Base-by-base conservation (phyloP, 192 early-diverging fungal species). In the Umbelopsis isabellina region DNA sequence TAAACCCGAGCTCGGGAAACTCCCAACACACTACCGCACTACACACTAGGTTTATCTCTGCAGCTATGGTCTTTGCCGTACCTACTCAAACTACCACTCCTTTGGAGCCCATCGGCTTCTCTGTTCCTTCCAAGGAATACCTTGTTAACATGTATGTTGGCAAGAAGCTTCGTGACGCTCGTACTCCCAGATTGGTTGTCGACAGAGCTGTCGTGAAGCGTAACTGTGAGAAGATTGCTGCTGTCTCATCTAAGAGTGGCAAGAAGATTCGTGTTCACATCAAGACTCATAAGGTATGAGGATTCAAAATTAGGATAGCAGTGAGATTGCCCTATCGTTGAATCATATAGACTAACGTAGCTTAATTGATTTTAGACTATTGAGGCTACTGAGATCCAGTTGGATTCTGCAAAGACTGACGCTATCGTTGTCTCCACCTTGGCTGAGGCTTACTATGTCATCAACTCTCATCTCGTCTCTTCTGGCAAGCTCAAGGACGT, bases 281-380 rank as follows among this genome's bases (percentile, higher is more conserved):
- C 47, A 78, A 78, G 72, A 74, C 77, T 33, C 77, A 78, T 37
- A 78, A 78, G 65, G 74, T 76, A 73, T 13, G 44, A 46, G 44
- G 30, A 47, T 33, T 27, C 8, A 7, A 21, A 8, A 30, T 0
- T 45, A 25, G 20, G 22, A 35, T 23, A 23, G 35, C 27, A 18
- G 50, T 55, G 55, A 44, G 2, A 8, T 20, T 16, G 37, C 27
- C 15, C 55, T 15, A 35, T 11, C 12, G 21, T 44, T 10, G 13
- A 3, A 37, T 25, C 8, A 58, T 58, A 11, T 49, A 27, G 11
- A 27, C 25, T 30, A 20, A 11, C 41, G 10, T 23, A 13, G 15
- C 49, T 70, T 49, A 12, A 30, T 25, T 9, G 23, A 30, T 10
- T 20, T 48, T 51, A 76, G 72, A 78, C 77, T 9, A 67, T 78